phyloP scores from a whole-genome alignment of 2,329 filamentous ascomycete genomes.

The Aspergillus unguis region DNA sequence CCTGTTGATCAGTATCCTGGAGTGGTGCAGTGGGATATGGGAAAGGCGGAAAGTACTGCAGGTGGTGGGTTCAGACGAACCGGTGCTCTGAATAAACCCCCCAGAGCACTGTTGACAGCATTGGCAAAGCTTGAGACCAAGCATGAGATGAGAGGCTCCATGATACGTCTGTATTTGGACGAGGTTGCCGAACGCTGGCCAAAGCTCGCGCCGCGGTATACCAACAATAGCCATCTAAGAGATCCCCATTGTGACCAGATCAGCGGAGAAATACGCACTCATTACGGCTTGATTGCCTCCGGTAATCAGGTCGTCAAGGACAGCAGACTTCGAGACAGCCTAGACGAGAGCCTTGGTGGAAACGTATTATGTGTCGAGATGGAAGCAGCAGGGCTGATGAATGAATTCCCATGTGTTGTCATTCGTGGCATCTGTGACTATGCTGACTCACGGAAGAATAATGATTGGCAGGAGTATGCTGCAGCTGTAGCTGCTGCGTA shows the following conservation, averaged over 20 bases:
- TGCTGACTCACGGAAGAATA: constrained; percentile 3
- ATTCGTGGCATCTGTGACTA: constrained; percentile 7
- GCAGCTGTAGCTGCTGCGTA: not conserved
- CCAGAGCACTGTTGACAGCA: constrained; percentile 1
- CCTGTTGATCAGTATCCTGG: not conserved
- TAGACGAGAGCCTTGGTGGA: not conserved
- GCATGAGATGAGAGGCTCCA: not conserved
- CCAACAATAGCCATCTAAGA: too few relatives aligned
- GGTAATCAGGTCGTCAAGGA: constrained; percentile 6
- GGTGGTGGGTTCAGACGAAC: constrained; percentile 1
- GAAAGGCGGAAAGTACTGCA: not conserved
- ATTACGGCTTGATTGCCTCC: constrained; percentile 4
- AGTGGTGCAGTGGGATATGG: constrained; percentile 6
- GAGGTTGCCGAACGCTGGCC: too few relatives aligned
- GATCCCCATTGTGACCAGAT: not conserved
- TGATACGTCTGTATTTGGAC: too few relatives aligned
- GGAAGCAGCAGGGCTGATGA: constrained; percentile 8
- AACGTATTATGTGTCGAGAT: constrained; percentile 3
- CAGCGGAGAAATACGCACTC: not conserved
- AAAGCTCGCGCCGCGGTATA: too few relatives aligned
- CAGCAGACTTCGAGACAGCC: not conserved
- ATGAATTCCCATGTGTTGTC: constrained; percentile 3
- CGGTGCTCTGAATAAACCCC: constrained; percentile 3
- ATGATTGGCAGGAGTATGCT: constrained; percentile 5
- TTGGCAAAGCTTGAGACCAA: not conserved